Conservation (phyloP, 2,329 filamentous ascomycete species). For the Parascedosporium putredinis region DNA sequence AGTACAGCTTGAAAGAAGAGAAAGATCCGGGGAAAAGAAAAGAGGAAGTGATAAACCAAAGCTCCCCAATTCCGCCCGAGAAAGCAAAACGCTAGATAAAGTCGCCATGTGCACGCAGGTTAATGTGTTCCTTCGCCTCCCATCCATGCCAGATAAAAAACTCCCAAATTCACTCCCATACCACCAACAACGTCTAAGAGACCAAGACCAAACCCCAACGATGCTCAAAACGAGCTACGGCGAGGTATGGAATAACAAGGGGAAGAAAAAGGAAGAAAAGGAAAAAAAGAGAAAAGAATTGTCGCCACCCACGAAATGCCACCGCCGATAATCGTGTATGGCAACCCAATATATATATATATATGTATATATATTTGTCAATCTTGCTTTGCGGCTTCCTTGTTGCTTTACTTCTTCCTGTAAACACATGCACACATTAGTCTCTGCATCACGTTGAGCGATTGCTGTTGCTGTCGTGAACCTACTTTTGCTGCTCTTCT, state of each 20-base stretch:
- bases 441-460: too few relatives aligned
- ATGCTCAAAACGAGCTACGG: too few relatives aligned
- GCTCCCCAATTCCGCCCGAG: constrained; percentile 1
- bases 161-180: constrained; percentile 2
- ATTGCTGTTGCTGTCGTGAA: too few relatives aligned
- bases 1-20: neutral
- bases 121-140: neutral
- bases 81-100: neutral
- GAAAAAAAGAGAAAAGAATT: too few relatives aligned
- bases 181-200: constrained; percentile 7
- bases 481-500: constrained; percentile 22
- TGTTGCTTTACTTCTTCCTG: neutral
- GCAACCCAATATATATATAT: too few relatives aligned
- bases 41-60: neutral
- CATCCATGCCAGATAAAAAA: neutral
- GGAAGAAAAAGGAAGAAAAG: too few relatives aligned
- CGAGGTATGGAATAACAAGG: too few relatives aligned
- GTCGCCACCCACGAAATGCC: too few relatives aligned
- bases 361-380: too few relatives aligned
- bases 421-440: too few relatives aligned
- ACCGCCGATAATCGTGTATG: too few relatives aligned
- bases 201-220: constrained; percentile 14
- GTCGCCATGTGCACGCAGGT: constrained; percentile 1
- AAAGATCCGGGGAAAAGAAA: constrained; percentile 12
- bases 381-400: too few relatives aligned